A percentile compares a stretch with the other conserved stretches of the same genome.
These are phyloP conservation scores for Colletotrichum viniferum DNA, from an alignment of 2,329 filamentous ascomycete species.

Conservation along the genomic window DNA sequence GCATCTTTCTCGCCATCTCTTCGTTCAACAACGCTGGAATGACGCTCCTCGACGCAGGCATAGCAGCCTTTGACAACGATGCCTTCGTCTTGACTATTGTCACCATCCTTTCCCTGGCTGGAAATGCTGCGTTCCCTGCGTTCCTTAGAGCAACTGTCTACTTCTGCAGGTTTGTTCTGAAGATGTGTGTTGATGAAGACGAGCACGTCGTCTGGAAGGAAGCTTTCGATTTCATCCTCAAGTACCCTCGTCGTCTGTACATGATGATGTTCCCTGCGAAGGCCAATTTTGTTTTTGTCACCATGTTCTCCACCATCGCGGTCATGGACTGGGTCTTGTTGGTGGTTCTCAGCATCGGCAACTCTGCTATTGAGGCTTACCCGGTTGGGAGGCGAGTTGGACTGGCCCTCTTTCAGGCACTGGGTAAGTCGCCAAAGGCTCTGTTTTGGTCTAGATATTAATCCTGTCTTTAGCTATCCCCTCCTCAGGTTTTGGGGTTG, in stretches of 20 bases:
- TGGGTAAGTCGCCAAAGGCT: slow-evolving; percentile 41
- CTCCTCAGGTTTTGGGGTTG: slow-evolving; percentile 69
- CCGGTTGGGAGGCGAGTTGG: slow-evolving; percentile 59
- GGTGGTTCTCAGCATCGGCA: slow-evolving; percentile 68
- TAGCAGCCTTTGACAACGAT: slow-evolving; percentile 61
- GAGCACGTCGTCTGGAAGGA: slow-evolving; percentile 47
- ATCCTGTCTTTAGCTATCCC: slow-evolving; percentile 53
- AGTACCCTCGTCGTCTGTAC: slow-evolving; percentile 62
- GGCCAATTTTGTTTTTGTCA: slow-evolving; percentile 69
- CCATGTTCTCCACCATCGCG: slow-evolving; percentile 64
- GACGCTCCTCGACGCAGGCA: slow-evolving; percentile 69
- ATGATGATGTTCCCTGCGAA: slow-evolving; percentile 67
- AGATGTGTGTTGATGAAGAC: slow-evolving; percentile 38
- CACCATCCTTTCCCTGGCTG: slow-evolving; percentile 64
- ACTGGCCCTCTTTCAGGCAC: slow-evolving; percentile 68
- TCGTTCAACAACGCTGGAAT: slow-evolving; percentile 75
- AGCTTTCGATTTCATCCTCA: slow-evolving; percentile 58
- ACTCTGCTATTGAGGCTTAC: slow-evolving; percentile 56
- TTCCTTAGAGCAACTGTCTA: slow-evolving; percentile 66
- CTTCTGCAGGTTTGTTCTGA: slow-evolving; percentile 48
- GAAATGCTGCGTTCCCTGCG: slow-evolving; percentile 69
- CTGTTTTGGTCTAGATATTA: neutral
- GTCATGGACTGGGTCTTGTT: slow-evolving; percentile 69
- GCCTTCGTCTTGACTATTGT: slow-evolving; percentile 57
- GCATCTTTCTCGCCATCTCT: slow-evolving; percentile 69